A percentile compares a stretch with the other conserved stretches of the same genome.
Conservation (phyloP, 768 basidiomycete genomes). For the Ephemerocybe angulata region DNA sequence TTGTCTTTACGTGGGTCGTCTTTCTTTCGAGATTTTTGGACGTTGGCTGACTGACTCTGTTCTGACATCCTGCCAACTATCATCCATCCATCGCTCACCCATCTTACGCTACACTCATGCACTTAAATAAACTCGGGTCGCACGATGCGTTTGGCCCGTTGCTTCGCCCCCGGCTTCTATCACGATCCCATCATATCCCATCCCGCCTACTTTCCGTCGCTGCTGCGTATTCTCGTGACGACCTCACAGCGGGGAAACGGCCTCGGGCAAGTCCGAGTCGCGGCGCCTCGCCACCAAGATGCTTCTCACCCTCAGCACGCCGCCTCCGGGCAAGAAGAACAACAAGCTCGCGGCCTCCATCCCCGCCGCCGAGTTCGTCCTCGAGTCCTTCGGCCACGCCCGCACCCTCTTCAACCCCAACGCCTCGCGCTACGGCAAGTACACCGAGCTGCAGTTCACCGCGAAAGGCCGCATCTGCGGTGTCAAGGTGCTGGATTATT, state of each 20-base stretch:
- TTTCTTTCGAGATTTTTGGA: neutral
- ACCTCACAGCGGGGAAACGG: constrained; percentile 79
- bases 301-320: constrained; percentile 85
- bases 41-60: neutral
- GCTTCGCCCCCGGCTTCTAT: neutral
- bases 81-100: neutral
- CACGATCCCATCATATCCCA: neutral
- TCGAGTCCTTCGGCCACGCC: constrained; percentile 92
- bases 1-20: constrained; percentile 71
- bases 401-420: constrained; percentile 91
- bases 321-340: constrained; percentile 89
- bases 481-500: constrained; percentile 94
- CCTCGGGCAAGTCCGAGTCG: constrained; percentile 91
- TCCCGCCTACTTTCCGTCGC: too few relatives aligned
- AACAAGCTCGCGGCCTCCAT: constrained; percentile 83
- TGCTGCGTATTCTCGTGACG: neutral
- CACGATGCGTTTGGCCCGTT: too few relatives aligned
- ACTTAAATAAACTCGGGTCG: too few relatives aligned
- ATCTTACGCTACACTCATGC: neutral
- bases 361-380: constrained; percentile 91
- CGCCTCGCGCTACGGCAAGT: constrained; percentile 95
- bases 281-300: constrained; percentile 88
- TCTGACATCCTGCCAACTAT: neutral
- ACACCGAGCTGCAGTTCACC: constrained; percentile 95
- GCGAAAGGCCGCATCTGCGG: constrained; percentile 87